Base-by-base conservation (phyloP, 2,329 filamentous ascomycete species). In the Helotiales sp. region DNA sequence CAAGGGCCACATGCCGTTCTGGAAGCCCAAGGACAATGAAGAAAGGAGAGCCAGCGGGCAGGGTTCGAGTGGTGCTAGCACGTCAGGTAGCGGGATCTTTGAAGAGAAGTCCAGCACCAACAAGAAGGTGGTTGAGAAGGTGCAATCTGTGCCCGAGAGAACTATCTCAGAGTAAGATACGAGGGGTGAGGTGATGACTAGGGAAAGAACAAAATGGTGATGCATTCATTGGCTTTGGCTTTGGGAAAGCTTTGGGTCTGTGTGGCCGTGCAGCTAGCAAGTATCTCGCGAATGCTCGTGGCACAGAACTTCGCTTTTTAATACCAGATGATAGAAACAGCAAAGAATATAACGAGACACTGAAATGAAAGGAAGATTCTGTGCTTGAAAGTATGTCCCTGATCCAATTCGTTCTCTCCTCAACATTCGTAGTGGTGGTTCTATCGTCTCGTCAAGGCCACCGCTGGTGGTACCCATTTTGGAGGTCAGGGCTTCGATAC, bases 1-100 rank as follows among this genome's bases (percentile, higher is more conserved):
- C 57, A 77, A 76, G 8, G 80, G 79, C 3, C 76, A 75, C 59
- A 76, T 73, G 65, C 79, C 80, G 27, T 70, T 67, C 29, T 52
- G 60, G 53, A 69, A 67, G 19, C 25, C 46, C 15, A 48, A 31
- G 46, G 29, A 5, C 22, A 27, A 48, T 17, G 24, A 48, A 13
- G 46, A 48, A 17, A 24, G 3, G 9, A 22, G 12, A 42, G 22
- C n/a, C 22, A 15, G 12, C 22, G n/a, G n/a, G n/a, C n/a, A n/a
- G n/a, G n/a, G n/a, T n/a, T 31, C 46, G 15, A 30, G 46, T 15
- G 13, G 15, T 17, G 25, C 15, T 12, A 48, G 46, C n/a, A 25
- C 12, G 6, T 3, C 15, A 2, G 27, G 17, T 10, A 48, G 46
- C 17, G 46, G 25, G 5, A 10, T 48, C 29, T 31, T 48, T n/a